Evolutionary conservation across 441 rosid genomes (phyloP), one percentile per base, ranked within the genome.

Genomic region (Capsella rubella): DNA sequence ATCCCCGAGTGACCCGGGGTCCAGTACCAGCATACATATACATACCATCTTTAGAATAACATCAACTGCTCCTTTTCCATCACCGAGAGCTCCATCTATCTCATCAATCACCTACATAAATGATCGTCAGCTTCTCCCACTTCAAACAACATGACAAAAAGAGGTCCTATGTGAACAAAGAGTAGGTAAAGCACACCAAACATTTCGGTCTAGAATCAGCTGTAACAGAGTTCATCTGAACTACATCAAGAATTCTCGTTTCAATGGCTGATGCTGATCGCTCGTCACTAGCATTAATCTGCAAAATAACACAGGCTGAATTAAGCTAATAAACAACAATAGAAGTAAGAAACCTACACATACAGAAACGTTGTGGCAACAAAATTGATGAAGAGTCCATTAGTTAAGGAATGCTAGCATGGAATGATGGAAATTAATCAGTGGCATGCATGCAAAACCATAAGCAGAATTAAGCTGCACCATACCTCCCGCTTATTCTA

Each of bases 201-300:
- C 99, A 96, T 84, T 91, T 91, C 69, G 99, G 99, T 80, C 83
- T 90, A 35, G 97, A 83, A 79, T 91, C 98, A 79, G 87, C 87
- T 80, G 85, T 86, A 77, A 96, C 96, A 82, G 99, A 95, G 79
- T 93, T 86, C 99, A 96, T 93, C 84, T 96, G 92, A 82, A 96
- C 94, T 67, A 87, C 98, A 78, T 93, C 96, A 73, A 96, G 99
- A 76, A 96, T 91, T 87, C 90, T 93, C 59, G 94, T 79, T 86
- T 91, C 99, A 68, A 96, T 88, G 28, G 88, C 78, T 73, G 96
- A 83, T 37, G 93, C 84, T 54, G 97, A 93, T 67, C 98, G 86
- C 77, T 93, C 99, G 82, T 96, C 99, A 64, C 99, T 96, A 66
- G 99, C 99, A 81, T 96, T 96, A 65, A 96, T 81, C 99, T 95